These are phyloP conservation scores for Knoxia roxburghii DNA, from an alignment of 257 asterid genomes.

Conservation along the genomic window DNA sequence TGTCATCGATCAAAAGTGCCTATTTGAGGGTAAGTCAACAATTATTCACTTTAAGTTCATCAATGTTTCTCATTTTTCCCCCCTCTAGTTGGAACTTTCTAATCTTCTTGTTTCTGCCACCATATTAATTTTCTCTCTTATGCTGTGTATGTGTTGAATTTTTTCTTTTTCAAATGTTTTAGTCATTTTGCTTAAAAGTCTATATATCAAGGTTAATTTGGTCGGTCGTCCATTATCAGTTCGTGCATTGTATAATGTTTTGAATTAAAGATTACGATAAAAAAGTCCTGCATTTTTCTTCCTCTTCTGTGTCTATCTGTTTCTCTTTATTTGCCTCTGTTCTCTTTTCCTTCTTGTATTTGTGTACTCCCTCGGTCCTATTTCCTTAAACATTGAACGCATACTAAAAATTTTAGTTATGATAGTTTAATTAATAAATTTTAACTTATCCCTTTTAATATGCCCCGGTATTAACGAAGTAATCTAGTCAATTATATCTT, in stretches of 20 bases:
- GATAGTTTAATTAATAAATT: too few relatives aligned
- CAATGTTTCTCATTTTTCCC: neutral
- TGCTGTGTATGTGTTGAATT: neutral
- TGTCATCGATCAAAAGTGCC: conserved; percentile 78
- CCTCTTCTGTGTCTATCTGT: too few relatives aligned
- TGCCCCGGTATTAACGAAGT: too few relatives aligned
- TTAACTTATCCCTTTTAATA: too few relatives aligned
- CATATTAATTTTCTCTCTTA: neutral
- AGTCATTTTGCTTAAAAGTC: neutral
- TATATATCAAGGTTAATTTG: neutral
- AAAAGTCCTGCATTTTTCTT: neutral
- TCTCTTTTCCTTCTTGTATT: too few relatives aligned
- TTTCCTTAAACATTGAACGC: too few relatives aligned
- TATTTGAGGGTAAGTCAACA: conserved; percentile 61
- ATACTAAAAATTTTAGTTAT: too few relatives aligned
- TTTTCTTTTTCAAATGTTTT: neutral
- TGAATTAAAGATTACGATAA: neutral
- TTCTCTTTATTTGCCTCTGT: too few relatives aligned
- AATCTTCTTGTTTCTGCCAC: neutral
- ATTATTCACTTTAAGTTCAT: neutral
- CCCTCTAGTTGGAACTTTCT: neutral
- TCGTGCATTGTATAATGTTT: neutral
- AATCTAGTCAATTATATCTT: too few relatives aligned
- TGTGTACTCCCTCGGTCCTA: too few relatives aligned
- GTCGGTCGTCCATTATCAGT: neutral